These are phyloP conservation scores for Gyromitra esculenta DNA, from an alignment of 2,329 filamentous ascomycete species.

Conservation along the genomic window DNA sequence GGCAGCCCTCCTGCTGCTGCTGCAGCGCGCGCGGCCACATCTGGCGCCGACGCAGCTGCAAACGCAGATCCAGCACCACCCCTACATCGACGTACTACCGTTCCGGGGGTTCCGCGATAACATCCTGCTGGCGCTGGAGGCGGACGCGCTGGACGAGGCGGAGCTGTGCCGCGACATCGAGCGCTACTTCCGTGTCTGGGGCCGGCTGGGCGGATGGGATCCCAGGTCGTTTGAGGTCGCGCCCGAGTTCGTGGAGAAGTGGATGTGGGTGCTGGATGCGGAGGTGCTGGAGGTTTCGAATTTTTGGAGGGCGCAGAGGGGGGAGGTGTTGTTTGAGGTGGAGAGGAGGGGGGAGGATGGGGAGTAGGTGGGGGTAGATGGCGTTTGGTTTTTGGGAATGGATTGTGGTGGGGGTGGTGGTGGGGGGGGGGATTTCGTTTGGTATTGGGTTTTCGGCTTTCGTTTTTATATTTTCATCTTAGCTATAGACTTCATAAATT, in stretches of 20 bases:
- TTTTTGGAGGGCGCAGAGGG: constrained; percentile 52
- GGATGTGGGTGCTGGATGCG: constrained; percentile 49
- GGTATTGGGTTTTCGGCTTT: not conserved
- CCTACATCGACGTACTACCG: constrained; percentile 52
- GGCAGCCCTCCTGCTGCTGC: not conserved
- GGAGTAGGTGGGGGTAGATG: not conserved
- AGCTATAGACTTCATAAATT: no score
- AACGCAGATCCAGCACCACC: constrained; percentile 43
- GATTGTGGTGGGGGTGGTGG: not conserved
- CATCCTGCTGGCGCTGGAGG: constrained; percentile 34
- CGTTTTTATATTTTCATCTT: no score
- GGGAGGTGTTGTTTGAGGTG: constrained; percentile 34
- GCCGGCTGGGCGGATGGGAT: constrained; percentile 32
- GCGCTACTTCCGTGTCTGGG: constrained; percentile 44
- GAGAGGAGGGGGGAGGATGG: not conserved
- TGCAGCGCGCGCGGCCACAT: constrained; percentile 26
- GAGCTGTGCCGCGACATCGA: constrained; percentile 49
- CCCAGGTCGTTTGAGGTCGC: constrained; percentile 47
- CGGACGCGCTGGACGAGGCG: constrained; percentile 43
- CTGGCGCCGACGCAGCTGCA: constrained; percentile 47
- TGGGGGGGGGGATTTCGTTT: no score
- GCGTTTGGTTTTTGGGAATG: not conserved
- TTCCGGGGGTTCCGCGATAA: constrained; percentile 45
- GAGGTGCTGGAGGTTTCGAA: constrained; percentile 43
- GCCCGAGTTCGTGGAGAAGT: constrained; percentile 51